A percentile compares a stretch with the other conserved stretches of the same genome.
phyloP scores from a whole-genome alignment of 306 rosid species.

The Carpinus fangiana region DNA sequence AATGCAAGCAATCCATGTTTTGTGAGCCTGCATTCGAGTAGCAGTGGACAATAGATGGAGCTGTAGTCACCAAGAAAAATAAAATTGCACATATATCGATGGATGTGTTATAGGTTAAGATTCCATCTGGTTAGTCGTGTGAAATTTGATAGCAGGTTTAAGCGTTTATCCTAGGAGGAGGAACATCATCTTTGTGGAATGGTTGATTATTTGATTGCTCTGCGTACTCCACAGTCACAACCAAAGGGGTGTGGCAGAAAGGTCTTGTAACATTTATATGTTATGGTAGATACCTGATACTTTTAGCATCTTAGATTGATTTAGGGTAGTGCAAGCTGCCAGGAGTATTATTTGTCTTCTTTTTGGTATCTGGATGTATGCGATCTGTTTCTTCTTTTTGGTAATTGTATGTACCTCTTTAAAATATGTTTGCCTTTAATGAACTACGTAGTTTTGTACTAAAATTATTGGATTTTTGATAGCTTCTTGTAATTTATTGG shows the following conservation, averaged over 20 bases:
- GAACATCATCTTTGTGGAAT: background rate
- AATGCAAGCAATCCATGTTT: background rate
- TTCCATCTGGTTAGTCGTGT: background rate
- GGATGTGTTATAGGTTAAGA: background rate
- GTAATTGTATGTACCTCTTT: background rate
- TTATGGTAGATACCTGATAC: background rate
- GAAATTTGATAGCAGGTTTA: background rate
- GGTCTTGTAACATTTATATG: background rate
- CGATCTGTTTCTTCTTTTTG: background rate
- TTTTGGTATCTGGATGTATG: background rate
- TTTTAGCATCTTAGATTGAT: background rate
- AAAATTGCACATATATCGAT: background rate
- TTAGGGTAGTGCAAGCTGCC: background rate
- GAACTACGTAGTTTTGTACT: background rate
- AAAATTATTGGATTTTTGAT: background rate
- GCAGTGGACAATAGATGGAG: background rate
- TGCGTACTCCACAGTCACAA: background rate
- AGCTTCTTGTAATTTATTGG: background rate
- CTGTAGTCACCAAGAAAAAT: background rate
- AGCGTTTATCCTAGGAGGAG: background rate
- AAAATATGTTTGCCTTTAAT: background rate
- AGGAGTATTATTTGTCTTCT: background rate
- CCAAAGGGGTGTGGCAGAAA: background rate
- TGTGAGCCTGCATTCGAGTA: background rate
- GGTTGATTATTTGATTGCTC: background rate